These are phyloP conservation scores for Fusarium brevicatenulatum DNA, from an alignment of 2,329 filamentous ascomycete genomes.

Conservation along the genomic window DNA sequence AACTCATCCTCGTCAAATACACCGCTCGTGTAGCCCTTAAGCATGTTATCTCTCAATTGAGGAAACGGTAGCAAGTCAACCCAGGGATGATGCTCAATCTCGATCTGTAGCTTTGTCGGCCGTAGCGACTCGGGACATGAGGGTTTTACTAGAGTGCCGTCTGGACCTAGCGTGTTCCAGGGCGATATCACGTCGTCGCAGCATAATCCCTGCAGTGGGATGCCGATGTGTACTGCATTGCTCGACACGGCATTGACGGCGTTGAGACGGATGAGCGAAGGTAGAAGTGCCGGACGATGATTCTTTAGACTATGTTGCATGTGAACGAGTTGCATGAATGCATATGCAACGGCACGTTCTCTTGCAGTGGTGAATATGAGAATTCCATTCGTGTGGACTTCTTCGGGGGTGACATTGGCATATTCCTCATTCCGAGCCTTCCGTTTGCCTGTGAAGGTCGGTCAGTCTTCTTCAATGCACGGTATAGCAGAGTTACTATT, in stretches of 20 bases:
- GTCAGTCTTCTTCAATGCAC: background rate
- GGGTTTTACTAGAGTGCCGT: background rate
- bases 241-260: slow-evolving; percentile 34
- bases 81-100: slow-evolving; percentile 39
- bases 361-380: slow-evolving; percentile 9
- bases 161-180: slow-evolving; percentile 19
- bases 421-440: slow-evolving; percentile 21
- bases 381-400: background rate
- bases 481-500: background rate
- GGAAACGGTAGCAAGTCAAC: slow-evolving; percentile 38
- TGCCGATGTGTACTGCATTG: slow-evolving; percentile 28
- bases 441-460: slow-evolving; percentile 12
- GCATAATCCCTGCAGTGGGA: slow-evolving; percentile 29
- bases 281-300: slow-evolving; percentile 21
- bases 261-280: slow-evolving; percentile 39
- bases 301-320: slow-evolving; percentile 33
- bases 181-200: slow-evolving; percentile 36
- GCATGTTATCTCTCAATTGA: slow-evolving; percentile 35
- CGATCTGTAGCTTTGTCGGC: slow-evolving; percentile 30
- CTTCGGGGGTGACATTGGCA: background rate
- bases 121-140: slow-evolving; percentile 21
- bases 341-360: slow-evolving; percentile 25
- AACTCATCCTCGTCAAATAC: slow-evolving; percentile 36
- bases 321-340: slow-evolving; percentile 34
- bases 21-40: slow-evolving; percentile 15